Percentiles rank a stretch among this genome's conserved stretches.
Evolutionary conservation across 140 eudicot species (phyloP).

Genomic region (Cichorium intybus): DNA sequence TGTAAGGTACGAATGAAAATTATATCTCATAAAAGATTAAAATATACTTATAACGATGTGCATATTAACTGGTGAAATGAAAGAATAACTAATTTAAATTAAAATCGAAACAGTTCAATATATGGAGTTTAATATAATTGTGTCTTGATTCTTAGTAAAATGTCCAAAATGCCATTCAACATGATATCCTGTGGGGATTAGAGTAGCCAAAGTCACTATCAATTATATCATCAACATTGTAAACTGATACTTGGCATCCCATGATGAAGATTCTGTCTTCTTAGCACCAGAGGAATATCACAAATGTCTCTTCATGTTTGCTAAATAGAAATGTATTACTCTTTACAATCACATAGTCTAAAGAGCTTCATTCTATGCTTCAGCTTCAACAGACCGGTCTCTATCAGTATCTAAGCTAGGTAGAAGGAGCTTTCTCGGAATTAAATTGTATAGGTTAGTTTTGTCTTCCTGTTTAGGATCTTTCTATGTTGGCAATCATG

Average conservation of each 20-base stretch:
- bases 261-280: neutral
- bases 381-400: neutral
- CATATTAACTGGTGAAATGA: neutral
- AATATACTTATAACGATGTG: constrained; percentile 12
- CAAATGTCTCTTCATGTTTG: neutral
- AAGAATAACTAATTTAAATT: neutral
- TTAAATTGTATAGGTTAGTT: too few relatives aligned
- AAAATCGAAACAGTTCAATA: neutral
- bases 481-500: too few relatives aligned
- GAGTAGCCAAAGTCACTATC: neutral
- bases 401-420: neutral
- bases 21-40: neutral
- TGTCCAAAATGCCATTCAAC: constrained; percentile 1
- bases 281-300: constrained; percentile 1
- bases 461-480: too few relatives aligned
- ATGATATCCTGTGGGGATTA: neutral
- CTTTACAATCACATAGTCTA: neutral
- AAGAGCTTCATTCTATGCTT: neutral
- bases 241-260: neutral
- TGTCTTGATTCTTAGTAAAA: neutral
- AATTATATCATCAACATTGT: neutral
- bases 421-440: constrained; percentile 1
- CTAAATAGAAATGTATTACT: neutral
- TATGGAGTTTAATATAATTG: neutral
- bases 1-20: neutral